A percentile compares a stretch with the other conserved stretches of the same genome.
phyloP scores from a whole-genome alignment of 805 yeast species.

The Kluyveromyces wickerhamii region DNA sequence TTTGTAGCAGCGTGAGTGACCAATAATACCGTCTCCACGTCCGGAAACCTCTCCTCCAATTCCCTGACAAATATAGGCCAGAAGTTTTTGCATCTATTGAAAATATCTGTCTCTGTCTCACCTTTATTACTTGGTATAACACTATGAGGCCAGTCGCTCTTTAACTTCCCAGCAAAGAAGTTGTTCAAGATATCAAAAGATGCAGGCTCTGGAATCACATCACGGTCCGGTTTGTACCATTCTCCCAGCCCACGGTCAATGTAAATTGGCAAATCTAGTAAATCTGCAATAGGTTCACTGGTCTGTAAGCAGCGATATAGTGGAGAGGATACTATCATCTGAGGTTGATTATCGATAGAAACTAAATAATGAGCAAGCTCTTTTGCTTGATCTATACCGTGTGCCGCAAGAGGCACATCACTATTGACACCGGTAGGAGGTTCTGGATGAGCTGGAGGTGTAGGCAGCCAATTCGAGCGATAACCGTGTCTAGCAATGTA shows the following conservation, averaged over 20 bases:
- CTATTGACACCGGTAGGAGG: constrained; percentile 86
- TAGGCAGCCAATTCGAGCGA: constrained; percentile 74
- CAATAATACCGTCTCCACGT: constrained; percentile 55
- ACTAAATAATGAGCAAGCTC: constrained; percentile 61
- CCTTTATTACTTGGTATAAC: constrained; percentile 59
- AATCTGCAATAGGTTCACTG: constrained; percentile 56
- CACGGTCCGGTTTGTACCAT: constrained; percentile 74
- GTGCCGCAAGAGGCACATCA: constrained; percentile 82
- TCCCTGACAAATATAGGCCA: constrained; percentile 49
- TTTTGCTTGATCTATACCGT: constrained; percentile 81
- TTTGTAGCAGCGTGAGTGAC: constrained; percentile 92
- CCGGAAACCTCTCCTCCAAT: constrained; percentile 51
- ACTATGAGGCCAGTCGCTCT: constrained; percentile 43
- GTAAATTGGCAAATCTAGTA: constrained; percentile 48
- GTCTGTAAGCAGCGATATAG: constrained; percentile 89
- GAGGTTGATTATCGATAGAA: constrained; percentile 50
- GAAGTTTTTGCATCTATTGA: constrained; percentile 49
- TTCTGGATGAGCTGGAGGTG: constrained; percentile 56
- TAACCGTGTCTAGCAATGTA: constrained; percentile 83
- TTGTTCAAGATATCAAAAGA: constrained; percentile 37
- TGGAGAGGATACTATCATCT: constrained; percentile 70
- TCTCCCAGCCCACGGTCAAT: constrained; percentile 86
- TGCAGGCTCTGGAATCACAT: constrained; percentile 65
- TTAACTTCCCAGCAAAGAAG: constrained; percentile 46
- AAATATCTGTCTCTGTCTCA: constrained; percentile 67